Evolutionary conservation across 768 basidiomycete genomes (phyloP), one percentile per base, ranked within the genome.

Genomic region (Rhizopogon salebrosus): DNA sequence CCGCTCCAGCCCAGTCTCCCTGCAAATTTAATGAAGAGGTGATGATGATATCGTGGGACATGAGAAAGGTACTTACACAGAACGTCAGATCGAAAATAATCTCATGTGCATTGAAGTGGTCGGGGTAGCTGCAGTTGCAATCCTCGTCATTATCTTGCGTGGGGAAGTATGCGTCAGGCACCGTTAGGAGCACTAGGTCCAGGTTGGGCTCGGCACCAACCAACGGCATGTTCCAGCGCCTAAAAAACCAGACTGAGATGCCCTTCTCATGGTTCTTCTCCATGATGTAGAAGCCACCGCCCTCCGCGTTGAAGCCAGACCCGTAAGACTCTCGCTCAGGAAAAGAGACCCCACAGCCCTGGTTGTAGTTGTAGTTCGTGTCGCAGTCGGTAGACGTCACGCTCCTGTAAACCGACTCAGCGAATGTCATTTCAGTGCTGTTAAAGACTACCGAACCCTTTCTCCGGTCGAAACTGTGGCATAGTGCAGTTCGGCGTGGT

Each of bases 221-320:
- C 35, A 38, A 18, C 14, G 22, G 38, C 6, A 84, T 84, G 60
- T 71, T 56, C 37, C 82, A 70, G 11, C 78, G 61, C 80, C 80
- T 85, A 63, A 82, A 6, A 35, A 55, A 87, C 80, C 83, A 89
- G 27, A 86, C 63, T 49, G 71, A 74, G 37, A 88, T 71, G 22
- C 82, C 81, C 3, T 64, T 67, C 0, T 54, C 37, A 8, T 43
- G 51, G 23, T 73, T 70, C 37, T 77, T 75, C 54, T 69, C 61
- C 73, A 84, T 71, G 43, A 72, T 83, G 62, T 76, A 87, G 72
- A 71, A 83, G 0, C 87, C 87, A 23, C 87, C 87, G 24, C 77
- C 75, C 13, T 63, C 65, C 11, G 34, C 26, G 60, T 85, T 84
- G 68, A 84, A 82, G 13, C 54, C 60, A 27, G 60, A 6, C 22